phyloP scores from a whole-genome alignment of 768 basidiomycete species.

The Rhizopogon sp. region DNA sequence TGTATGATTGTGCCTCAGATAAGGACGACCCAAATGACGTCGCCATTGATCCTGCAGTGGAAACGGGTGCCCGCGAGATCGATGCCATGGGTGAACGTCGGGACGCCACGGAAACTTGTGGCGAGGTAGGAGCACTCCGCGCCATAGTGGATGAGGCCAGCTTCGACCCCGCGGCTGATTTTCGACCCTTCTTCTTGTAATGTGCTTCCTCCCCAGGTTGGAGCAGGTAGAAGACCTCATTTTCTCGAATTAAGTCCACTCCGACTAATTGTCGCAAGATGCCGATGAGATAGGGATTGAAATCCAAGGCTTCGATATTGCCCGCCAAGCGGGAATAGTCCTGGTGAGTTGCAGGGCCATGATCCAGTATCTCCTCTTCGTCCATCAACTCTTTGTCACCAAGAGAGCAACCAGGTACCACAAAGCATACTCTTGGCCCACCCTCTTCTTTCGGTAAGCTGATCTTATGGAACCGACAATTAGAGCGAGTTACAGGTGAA shows the following conservation, averaged over 20 bases:
- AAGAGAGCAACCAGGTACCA: constrained; percentile 67
- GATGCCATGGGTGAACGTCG: constrained; percentile 17
- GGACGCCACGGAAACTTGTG: constrained; percentile 5
- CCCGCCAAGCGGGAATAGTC: constrained; percentile 44
- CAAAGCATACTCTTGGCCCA: constrained; percentile 51
- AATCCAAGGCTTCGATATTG: constrained; percentile 44
- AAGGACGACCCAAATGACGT: constrained; percentile 10
- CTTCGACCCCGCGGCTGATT: constrained; percentile 5
- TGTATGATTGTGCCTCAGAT: constrained; percentile 11
- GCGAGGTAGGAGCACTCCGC: constrained; percentile 1
- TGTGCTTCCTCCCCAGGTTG: constrained; percentile 38
- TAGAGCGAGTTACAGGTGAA: constrained; percentile 60
- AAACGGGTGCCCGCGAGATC: constrained; percentile 17
- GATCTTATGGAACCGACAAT: constrained; percentile 67
- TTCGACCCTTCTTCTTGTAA: constrained; percentile 3
- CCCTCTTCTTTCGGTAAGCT: constrained; percentile 53
- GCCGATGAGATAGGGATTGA: constrained; percentile 50
- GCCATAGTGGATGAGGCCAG: constrained; percentile 2
- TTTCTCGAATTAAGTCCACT: constrained; percentile 57
- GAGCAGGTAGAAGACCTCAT: constrained; percentile 62
- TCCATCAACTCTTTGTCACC: constrained; percentile 51
- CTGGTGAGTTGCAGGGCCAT: constrained; percentile 49
- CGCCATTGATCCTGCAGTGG: constrained; percentile 16
- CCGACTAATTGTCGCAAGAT: constrained; percentile 58
- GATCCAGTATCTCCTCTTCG: constrained; percentile 55